Percentiles rank a stretch among this genome's conserved stretches.
phyloP scores from a whole-genome alignment of 306 rosid genomes.

The Delonix regia region DNA sequence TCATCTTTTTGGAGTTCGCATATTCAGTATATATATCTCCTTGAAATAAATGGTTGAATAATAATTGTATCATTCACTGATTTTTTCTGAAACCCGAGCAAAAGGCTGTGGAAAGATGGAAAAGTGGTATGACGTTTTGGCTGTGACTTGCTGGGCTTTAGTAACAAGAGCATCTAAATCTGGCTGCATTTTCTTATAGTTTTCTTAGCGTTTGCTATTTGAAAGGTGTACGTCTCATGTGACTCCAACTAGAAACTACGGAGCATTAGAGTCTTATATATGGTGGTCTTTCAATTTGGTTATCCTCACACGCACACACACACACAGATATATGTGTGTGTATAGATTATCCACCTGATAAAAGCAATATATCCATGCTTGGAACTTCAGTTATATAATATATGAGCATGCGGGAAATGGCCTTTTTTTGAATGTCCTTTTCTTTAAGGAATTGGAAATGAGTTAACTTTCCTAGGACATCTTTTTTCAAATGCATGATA shows the following conservation, averaged over 20 bases:
- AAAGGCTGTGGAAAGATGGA: slow-evolving; percentile 36
- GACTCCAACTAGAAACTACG: slow-evolving; percentile 41
- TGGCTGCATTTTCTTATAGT: slow-evolving; percentile 54
- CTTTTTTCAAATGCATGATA: neutral
- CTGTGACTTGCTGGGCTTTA: slow-evolving; percentile 46
- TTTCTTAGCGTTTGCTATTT: slow-evolving; percentile 44
- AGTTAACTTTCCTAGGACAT: neutral
- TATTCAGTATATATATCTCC: neutral
- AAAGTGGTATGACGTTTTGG: slow-evolving; percentile 54
- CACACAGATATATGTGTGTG: no score
- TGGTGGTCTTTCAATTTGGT: neutral
- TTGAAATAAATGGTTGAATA: slow-evolving; percentile 35
- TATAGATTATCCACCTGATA: slow-evolving; percentile 12
- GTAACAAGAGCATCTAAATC: slow-evolving; percentile 50
- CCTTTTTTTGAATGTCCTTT: neutral
- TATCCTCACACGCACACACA: no score
- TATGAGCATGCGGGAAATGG: neutral
- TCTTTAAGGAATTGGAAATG: neutral
- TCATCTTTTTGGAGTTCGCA: neutral
- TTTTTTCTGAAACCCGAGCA: slow-evolving; percentile 29
- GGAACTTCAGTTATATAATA: neutral
- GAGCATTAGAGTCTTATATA: slow-evolving; percentile 11
- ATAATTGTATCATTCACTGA: slow-evolving; percentile 34
- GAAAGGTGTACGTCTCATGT: slow-evolving; percentile 36
- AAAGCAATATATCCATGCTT: slow-evolving; percentile 1